These are phyloP conservation scores for Microsporum audouinii DNA, from an alignment of 2,329 filamentous ascomycete species.

Conservation along the genomic window DNA sequence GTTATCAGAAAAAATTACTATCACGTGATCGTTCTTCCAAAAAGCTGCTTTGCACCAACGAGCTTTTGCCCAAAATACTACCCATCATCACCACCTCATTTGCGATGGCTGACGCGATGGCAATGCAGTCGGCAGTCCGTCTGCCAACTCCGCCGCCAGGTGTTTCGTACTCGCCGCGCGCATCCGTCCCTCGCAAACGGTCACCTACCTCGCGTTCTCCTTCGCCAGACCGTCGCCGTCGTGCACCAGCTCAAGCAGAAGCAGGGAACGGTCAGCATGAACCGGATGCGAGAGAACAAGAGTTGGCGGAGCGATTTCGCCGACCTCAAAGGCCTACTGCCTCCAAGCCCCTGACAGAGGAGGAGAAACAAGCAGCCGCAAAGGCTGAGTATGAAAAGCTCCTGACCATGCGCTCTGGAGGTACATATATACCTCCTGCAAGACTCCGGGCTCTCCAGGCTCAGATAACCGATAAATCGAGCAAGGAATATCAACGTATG, in stretches of 20 bases:
- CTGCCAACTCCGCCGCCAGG: conserved; percentile 46
- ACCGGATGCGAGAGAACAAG: conserved; percentile 39
- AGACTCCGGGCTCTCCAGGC: conserved; percentile 82
- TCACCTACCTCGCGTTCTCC: conserved; percentile 45
- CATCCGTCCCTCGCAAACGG: conserved; percentile 44
- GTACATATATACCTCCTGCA: conserved; percentile 91
- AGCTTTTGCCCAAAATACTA: background rate
- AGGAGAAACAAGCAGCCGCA: conserved; percentile 74
- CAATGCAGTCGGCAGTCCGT: conserved; percentile 47
- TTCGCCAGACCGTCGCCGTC: conserved; percentile 41
- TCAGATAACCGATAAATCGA: conserved; percentile 91
- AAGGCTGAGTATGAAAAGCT: conserved; percentile 93
- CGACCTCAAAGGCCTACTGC: conserved; percentile 38
- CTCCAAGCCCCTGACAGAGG: conserved; percentile 52
- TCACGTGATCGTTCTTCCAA: background rate
- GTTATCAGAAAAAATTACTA: background rate
- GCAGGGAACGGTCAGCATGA: conserved; percentile 35
- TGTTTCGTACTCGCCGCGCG: conserved; percentile 37
- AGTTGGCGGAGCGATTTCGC: conserved; percentile 43
- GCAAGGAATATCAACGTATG: conserved; percentile 97
- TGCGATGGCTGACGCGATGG: conserved; percentile 34
- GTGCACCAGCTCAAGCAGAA: conserved; percentile 35
- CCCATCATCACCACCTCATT: background rate
- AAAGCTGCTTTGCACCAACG: background rate
- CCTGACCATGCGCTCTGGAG: conserved; percentile 82